Evolutionary conservation across 2,329 filamentous ascomycete genomes (phyloP), one percentile per base, ranked within the genome.

Genomic region (Trichoderma afroharzianum): DNA sequence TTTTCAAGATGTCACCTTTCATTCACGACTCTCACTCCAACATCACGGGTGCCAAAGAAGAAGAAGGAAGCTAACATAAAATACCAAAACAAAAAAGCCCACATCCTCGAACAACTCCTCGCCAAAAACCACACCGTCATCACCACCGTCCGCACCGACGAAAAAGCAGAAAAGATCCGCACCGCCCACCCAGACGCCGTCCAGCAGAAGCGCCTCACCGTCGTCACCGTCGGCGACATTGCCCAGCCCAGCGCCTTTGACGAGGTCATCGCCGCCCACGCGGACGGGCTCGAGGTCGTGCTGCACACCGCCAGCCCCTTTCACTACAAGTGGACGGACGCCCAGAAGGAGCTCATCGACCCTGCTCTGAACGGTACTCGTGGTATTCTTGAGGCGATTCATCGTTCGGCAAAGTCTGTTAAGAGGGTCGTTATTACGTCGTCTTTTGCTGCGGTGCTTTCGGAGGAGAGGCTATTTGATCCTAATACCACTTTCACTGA

Each of bases 141-240:
- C 72, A 88, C 87, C 47, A 89, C 87, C 1, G 87, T 89, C 68
- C 85, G 87, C 59, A 84, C 83, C 59, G 83, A 88, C 73, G 82
- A 83, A 61, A 89, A 89, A 77, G 87, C 87, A 21, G 75, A 82
- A 58, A 83, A 83, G 75, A 86, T 90, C 73, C 83, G 84, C 61
- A 80, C 33, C 26, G 63, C 69, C 18, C 63, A 82, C 66, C 84
- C 86, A 11, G 83, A 88, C 77, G 81, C 85, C 2, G 78, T 80
- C 24, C 78, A 83, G 72, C 77, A 76, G 71, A 82, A 83, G 15
- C 81, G 82, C 36, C 85, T 90, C 21, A 76, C 81, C 36, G 82
- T 87, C 14, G 82, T 79, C 70, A 90, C 96, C 75, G 93, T 97
- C 28, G 88, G 91, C 21, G 93, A 97, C 78, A 92, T 97, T 75